Evolutionary conservation across 176 grass and related monocot species (phyloP), one percentile per base, ranked within the genome.

Genomic region (Eremochloa ophiuroides): DNA sequence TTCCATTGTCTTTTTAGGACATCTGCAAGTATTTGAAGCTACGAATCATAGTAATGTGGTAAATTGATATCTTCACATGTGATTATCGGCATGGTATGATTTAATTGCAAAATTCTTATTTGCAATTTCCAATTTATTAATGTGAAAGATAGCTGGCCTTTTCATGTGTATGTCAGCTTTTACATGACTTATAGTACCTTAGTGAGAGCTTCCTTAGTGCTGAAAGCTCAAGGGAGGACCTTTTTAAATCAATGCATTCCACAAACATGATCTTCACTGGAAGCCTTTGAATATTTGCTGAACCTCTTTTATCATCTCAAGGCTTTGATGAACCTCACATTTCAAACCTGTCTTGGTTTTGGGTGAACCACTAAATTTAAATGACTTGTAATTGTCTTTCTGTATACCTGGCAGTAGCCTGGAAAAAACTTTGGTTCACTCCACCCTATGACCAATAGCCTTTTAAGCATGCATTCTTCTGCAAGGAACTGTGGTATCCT

Each of bases 1-100:
- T n/a, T 34, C 66, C 20, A n/a, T n/a, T n/a, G n/a, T n/a, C 55
- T 43, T 67, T 43, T 81, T 62, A 61, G 46, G 68, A 73, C 66
- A 74, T 79, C 68, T 38, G 26, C 46, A 66, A 72, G 60, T 66
- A 88, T 33, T 87, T n/a, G n/a, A 77, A 63, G 66, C n/a, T 87
- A 62, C 62, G n/a, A 76, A 30, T 81, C 28, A 73, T 64, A 75
- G 43, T 15, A n/a, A 35, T 62, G 42, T 31, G 10, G 15, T 60
- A 29, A 81, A 86, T 74, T 81, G 62, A 62, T 74, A 26, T 47
- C 47, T 68, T 75, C 60, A 67, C 35, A 3, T 68, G 77, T 80
- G 33, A 80, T 46, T 2, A 2, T 68, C 44, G 58, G 20, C 37
- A 86, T 56, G n/a, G 20, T 68, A 34, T 37, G 59, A 44, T 80